phyloP scores from a whole-genome alignment of 176 grass and related monocot species.

The Ensete glaucum region DNA sequence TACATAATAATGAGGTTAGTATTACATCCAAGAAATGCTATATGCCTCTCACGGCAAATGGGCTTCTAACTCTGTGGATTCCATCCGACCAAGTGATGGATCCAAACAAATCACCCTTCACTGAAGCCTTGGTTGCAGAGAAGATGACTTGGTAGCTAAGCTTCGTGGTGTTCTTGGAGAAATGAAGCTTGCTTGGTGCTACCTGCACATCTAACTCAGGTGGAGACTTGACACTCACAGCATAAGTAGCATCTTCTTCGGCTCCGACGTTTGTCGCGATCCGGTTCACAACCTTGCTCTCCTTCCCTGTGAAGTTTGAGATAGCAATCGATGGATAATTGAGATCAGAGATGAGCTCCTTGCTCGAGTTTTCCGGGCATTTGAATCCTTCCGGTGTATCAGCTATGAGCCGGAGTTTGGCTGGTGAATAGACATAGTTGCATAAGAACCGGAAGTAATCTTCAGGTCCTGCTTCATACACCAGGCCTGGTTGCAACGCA shows the following conservation, averaged over 20 bases:
- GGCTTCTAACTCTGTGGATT: constrained; percentile 57
- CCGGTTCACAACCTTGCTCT: constrained; percentile 29
- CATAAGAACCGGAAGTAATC: constrained; percentile 73
- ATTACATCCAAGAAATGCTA: neutral
- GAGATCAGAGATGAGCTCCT: constrained; percentile 64
- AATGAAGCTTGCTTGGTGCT: constrained; percentile 52
- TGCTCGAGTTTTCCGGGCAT: constrained; percentile 55
- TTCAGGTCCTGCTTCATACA: constrained; percentile 46
- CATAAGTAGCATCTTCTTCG: constrained; percentile 35
- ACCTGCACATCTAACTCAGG: constrained; percentile 52
- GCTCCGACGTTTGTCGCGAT: constrained; percentile 55
- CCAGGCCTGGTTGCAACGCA: constrained; percentile 64
- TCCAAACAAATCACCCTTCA: constrained; percentile 36
- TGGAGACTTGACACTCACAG: constrained; percentile 31
- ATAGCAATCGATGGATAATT: constrained; percentile 83
- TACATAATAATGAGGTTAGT: neutral
- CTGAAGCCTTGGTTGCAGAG: constrained; percentile 11
- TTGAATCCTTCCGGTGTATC: constrained; percentile 27
- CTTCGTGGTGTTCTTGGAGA: constrained; percentile 34
- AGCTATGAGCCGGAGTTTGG: constrained; percentile 49
- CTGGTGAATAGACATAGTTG: constrained; percentile 61
- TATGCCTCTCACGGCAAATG: constrained; percentile 33
- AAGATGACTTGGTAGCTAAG: constrained; percentile 62
- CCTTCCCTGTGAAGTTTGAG: constrained; percentile 16
- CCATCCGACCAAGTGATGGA: constrained; percentile 85